phyloP scores from a whole-genome alignment of 225 moss, liverwort and hornwort genomes.

The Rhytidiadelphus loreus region DNA sequence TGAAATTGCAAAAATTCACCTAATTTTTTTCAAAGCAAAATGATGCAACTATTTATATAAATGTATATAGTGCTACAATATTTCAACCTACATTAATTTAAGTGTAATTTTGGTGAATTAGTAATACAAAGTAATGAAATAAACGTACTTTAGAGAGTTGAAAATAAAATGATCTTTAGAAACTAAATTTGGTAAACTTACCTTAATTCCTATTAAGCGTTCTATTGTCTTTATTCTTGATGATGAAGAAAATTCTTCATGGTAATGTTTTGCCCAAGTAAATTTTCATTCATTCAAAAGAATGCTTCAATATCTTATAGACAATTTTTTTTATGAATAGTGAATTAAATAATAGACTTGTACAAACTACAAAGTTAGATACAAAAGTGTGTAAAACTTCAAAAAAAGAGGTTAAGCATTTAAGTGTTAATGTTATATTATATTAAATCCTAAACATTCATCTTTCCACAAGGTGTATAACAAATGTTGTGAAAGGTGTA shows the following conservation, averaged over 20 bases:
- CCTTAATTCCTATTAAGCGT: rapidly evolving
- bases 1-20: neutral
- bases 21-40: neutral
- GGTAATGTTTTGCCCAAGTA: neutral
- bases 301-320: neutral
- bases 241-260: neutral
- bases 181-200: no score
- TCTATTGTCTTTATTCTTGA: neutral
- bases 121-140: neutral
- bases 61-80: neutral
- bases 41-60: neutral
- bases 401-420: neutral
- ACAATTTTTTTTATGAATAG: rapidly evolving
- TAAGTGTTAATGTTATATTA: neutral
- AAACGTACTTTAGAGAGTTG: neutral
- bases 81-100: neutral
- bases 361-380: neutral
- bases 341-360: neutral
- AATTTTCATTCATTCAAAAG: neutral
- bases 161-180: neutral
- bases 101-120: neutral
- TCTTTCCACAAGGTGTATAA: neutral
- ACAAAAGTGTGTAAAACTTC: neutral
- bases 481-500: neutral
- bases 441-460: neutral